phyloP scores from a whole-genome alignment of 495 filamentous ascomycete species.

The Penicillium lividum region DNA sequence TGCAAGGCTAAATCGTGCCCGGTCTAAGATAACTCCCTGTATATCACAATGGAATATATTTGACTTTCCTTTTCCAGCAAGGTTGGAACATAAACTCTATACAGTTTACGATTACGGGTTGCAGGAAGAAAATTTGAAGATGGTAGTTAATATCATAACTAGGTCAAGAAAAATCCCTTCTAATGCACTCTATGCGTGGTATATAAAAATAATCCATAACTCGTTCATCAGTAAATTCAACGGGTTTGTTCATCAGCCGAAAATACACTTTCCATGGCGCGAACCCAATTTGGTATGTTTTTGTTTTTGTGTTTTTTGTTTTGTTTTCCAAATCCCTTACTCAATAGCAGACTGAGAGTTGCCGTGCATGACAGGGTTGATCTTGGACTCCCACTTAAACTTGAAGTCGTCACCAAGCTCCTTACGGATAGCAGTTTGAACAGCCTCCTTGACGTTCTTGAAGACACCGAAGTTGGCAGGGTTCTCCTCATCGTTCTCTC shows the following conservation, averaged over 20 bases:
- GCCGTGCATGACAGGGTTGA: slow-evolving; percentile 63
- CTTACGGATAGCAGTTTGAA: slow-evolving; percentile 54
- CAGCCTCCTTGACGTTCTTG: slow-evolving; percentile 55
- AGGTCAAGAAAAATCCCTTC: not conserved
- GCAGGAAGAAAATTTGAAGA: not conserved
- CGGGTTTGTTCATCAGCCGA: slow-evolving; percentile 4
- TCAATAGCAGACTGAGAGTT: slow-evolving; percentile 55
- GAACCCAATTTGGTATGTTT: not conserved
- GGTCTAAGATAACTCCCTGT: too few relatives aligned
- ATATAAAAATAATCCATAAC: slow-evolving; percentile 9
- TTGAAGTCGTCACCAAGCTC: slow-evolving; percentile 59
- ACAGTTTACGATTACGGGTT: too few relatives aligned
- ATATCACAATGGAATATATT: too few relatives aligned
- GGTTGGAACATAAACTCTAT: too few relatives aligned
- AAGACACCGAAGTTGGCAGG: slow-evolving; percentile 62
- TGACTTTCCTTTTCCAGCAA: too few relatives aligned
- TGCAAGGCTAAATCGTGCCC: not conserved
- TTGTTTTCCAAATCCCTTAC: slow-evolving; percentile 27
- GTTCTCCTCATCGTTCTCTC: slow-evolving; percentile 54
- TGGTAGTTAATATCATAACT: not conserved
- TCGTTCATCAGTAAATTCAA: slow-evolving; percentile 5
- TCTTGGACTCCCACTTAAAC: slow-evolving; percentile 56
- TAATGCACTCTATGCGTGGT: slow-evolving; percentile 6
- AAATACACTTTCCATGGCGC: not conserved
- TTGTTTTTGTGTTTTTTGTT: not conserved